Conservation (phyloP, 148 eudicot genomes). For the Oxyria digyna region DNA sequence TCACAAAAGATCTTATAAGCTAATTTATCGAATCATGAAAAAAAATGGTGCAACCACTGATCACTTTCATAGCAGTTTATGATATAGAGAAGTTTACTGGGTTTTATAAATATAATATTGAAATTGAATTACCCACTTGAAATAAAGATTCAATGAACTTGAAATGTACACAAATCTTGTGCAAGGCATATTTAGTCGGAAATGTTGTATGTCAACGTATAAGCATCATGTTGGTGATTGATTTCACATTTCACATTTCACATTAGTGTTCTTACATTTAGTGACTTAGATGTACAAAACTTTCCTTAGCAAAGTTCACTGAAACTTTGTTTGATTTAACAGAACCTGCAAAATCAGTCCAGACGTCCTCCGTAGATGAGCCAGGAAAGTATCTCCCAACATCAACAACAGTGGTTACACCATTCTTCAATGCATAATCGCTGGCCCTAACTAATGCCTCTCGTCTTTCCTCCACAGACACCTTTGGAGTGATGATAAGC, state of each 20-base stretch:
- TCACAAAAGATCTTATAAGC: background rate
- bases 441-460: constrained; percentile 76
- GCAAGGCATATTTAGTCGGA: background rate
- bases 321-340: background rate
- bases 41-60: background rate
- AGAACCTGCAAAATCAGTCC: constrained; percentile 91
- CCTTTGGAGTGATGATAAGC: constrained; percentile 56
- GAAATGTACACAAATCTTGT: background rate
- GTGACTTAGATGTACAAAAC: background rate
- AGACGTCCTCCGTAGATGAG: constrained; percentile 48
- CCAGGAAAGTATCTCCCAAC: constrained; percentile 89
- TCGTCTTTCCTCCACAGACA: constrained; percentile 64
- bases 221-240: constrained; percentile 2
- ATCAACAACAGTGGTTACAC: constrained; percentile 94
- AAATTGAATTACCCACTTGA: background rate
- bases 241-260: background rate
- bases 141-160: background rate
- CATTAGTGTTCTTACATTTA: background rate
- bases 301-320: background rate
- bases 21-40: background rate
- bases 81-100: background rate
- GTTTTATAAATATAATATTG: background rate
- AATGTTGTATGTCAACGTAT: background rate
- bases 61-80: background rate
- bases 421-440: constrained; percentile 59